A percentile compares a stretch with the other conserved stretches of the same genome.
Conservation (phyloP, 257 asterid genomes). For the Nicotiana tabacum region DNA sequence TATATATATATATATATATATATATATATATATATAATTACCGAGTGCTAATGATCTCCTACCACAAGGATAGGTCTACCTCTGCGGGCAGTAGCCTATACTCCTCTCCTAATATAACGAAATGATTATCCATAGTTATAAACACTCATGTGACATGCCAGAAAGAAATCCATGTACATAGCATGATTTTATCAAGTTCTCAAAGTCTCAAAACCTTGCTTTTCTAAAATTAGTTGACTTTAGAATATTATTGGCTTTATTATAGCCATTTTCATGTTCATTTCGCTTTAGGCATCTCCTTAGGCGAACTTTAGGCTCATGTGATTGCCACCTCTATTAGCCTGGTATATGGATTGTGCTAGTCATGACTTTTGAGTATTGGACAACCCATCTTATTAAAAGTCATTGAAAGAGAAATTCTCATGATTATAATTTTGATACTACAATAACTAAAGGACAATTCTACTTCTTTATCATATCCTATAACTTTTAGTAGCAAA, state of each 20-base stretch:
- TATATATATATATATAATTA: too few species aligned
- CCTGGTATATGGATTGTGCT: not conserved
- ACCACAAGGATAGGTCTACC: too few species aligned
- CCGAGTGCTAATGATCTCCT: too few species aligned
- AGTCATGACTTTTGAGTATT: not conserved
- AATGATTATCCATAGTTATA: not conserved
- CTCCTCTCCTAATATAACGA: too few species aligned
- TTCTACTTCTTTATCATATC: too few species aligned
- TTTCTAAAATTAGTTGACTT: not conserved
- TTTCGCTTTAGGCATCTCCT: constrained; percentile 3
- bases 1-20: too few species aligned
- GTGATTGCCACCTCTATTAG: constrained; percentile 9
- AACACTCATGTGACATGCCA: not conserved
- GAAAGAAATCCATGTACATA: not conserved
- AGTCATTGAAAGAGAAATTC: not conserved
- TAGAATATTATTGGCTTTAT: not conserved
- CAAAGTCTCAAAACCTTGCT: not conserved
- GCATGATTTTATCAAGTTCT: not conserved
- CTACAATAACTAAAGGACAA: not conserved
- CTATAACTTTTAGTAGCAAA: too few species aligned
- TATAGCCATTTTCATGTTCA: not conserved
- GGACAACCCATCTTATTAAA: not conserved
- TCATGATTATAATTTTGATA: not conserved
- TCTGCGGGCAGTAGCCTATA: too few species aligned
- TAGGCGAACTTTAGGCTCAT: not conserved